These are phyloP conservation scores for Clarkia xantiana DNA, from an alignment of 345 rosid genomes.

Conservation along the genomic window DNA sequence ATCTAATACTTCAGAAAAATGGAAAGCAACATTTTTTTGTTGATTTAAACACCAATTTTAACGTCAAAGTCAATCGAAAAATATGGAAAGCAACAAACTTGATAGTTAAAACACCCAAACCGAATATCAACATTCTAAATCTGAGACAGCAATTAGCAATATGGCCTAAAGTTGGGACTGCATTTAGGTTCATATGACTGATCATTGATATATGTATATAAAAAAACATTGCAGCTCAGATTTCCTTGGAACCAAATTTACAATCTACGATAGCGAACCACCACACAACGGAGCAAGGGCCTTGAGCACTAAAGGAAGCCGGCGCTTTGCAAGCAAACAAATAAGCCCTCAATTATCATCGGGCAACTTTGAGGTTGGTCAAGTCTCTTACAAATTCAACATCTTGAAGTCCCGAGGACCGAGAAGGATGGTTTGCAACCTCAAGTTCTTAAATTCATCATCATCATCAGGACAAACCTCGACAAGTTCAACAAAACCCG, in stretches of 20 bases:
- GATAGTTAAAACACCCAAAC: no score
- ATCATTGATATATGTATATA: no score
- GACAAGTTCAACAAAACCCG: slow-evolving; percentile 10
- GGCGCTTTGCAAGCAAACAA: slow-evolving; percentile 88
- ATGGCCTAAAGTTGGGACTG: no score
- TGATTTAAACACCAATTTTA: no score
- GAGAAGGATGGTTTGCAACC: slow-evolving; percentile 79
- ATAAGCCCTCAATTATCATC: slow-evolving; percentile 91
- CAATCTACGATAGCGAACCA: slow-evolving; percentile 74
- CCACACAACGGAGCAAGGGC: slow-evolving; percentile 83
- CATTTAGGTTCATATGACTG: no score
- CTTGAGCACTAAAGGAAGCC: slow-evolving; percentile 55
- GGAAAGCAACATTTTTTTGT: no score
- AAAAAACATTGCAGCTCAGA: slow-evolving; percentile 44
- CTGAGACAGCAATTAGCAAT: no score
- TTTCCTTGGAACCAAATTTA: slow-evolving; percentile 91
- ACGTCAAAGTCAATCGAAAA: no score
- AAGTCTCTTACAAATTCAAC: slow-evolving; percentile 80
- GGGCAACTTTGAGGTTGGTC: slow-evolving; percentile 80
- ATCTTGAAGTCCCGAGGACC: slow-evolving; percentile 94
- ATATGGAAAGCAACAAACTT: no score
- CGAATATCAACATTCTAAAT: no score
- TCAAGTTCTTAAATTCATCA: slow-evolving; percentile 27
- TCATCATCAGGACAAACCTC: slow-evolving; percentile 17
- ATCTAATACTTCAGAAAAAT: no score